These are phyloP conservation scores for Ogataea corticis DNA, from an alignment of 805 yeast species.

Conservation along the genomic window DNA sequence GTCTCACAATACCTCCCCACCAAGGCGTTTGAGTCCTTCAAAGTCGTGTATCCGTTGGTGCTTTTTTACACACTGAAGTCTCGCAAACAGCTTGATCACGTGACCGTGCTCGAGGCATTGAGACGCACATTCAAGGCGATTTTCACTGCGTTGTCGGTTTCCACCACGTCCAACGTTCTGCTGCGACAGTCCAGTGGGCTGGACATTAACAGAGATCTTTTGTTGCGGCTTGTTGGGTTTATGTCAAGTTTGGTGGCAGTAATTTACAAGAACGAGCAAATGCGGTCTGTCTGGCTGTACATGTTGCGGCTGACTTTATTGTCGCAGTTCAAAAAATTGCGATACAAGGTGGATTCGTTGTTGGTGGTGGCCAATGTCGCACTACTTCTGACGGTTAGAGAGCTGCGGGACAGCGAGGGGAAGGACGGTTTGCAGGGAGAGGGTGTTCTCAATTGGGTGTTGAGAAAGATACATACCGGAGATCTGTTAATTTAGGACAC, in stretches of 20 bases:
- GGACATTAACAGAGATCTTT: background rate
- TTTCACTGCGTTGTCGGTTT: slow-evolving; percentile 13
- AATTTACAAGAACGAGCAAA: slow-evolving; percentile 13
- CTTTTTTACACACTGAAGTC: slow-evolving; percentile 10
- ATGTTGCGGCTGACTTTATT: slow-evolving; percentile 20
- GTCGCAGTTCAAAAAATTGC: slow-evolving; percentile 13
- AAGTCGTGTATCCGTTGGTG: slow-evolving; percentile 14
- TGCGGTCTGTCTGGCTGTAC: slow-evolving; percentile 24
- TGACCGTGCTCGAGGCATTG: slow-evolving; percentile 8
- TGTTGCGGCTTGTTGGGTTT: slow-evolving; percentile 18
- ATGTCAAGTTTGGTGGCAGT: slow-evolving; percentile 14
- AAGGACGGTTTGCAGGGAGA: slow-evolving; percentile 9
- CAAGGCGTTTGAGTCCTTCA: slow-evolving; percentile 15
- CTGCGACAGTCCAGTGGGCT: background rate
- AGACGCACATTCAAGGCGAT: slow-evolving; percentile 12
- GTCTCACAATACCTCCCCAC: slow-evolving; percentile 7
- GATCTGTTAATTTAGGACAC: slow-evolving; percentile 5
- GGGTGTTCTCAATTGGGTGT: slow-evolving; percentile 5
- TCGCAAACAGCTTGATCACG: slow-evolving; percentile 6
- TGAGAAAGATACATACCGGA: slow-evolving; percentile 11
- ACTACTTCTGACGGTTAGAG: slow-evolving; percentile 17
- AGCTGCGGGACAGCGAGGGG: background rate
- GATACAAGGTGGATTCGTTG: slow-evolving; percentile 17
- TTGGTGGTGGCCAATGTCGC: slow-evolving; percentile 15
- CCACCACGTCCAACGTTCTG: slow-evolving; percentile 8